Conservation (phyloP, 139 green algal species). For the Gonium pectorale region DNA sequence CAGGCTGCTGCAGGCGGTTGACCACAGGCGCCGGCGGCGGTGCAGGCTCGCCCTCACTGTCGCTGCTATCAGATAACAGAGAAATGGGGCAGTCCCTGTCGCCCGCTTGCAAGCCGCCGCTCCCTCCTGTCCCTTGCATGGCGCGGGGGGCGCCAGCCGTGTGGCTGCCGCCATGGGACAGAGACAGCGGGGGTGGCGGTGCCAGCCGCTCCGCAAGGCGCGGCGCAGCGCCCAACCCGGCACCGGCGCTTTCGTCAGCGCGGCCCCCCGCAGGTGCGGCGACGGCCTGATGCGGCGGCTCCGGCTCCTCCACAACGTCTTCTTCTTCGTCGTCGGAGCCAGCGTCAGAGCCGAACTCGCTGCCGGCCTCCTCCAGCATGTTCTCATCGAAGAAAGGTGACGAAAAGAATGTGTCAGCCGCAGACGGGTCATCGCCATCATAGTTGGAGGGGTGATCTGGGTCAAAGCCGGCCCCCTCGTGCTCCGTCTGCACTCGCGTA, state of each 20-base stretch:
- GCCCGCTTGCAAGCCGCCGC: neutral
- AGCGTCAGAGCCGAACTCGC: neutral
- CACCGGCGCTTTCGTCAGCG: neutral
- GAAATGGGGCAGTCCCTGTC: slow-evolving; percentile 5
- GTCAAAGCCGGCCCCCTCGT: neutral
- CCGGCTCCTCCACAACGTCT: neutral
- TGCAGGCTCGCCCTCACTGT: neutral
- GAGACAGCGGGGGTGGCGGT: neutral
- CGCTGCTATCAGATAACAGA: slow-evolving; percentile 8
- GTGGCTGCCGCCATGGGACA: neutral
- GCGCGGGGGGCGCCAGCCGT: no score
- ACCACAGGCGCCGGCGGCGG: no score
- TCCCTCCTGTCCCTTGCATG: no score
- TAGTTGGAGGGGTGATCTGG: slow-evolving; percentile 3
- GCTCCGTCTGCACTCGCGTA: neutral
- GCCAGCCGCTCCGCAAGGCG: neutral
- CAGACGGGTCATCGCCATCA: neutral
- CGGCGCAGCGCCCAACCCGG: neutral
- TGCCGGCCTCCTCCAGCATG: slow-evolving; percentile 9
- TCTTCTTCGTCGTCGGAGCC: neutral
- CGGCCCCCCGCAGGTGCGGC: neutral
- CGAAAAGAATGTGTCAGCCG: neutral
- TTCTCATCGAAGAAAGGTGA: slow-evolving; percentile 30
- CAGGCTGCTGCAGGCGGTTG: no score
- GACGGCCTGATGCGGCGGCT: neutral